A percentile compares a stretch with the other conserved stretches of the same genome.
Evolutionary conservation across 495 filamentous ascomycete species (phyloP).

Genomic region (Pyrenopolyporus hunteri): DNA sequence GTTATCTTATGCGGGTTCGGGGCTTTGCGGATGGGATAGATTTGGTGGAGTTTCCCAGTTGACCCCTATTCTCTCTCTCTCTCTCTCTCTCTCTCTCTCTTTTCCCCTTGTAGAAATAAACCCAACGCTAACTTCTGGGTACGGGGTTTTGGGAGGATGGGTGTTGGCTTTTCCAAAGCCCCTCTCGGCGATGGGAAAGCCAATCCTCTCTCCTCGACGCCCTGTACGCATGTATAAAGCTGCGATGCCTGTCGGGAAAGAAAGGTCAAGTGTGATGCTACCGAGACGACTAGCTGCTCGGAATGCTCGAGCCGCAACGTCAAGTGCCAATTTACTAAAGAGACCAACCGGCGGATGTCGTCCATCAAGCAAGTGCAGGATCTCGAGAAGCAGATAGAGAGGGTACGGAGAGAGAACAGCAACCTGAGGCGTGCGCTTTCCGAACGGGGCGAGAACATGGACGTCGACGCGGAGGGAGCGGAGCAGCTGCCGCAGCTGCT

Average conservation of each 20-base stretch:
- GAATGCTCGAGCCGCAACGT: slow-evolving; percentile 95
- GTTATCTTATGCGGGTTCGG: slow-evolving; percentile 1
- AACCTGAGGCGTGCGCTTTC: slow-evolving; percentile 68
- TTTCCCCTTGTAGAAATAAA: slow-evolving; percentile 14
- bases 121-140: slow-evolving; percentile 33
- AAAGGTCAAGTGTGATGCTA: slow-evolving; percentile 99
- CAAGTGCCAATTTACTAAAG: slow-evolving; percentile 98
- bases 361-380: slow-evolving; percentile 99
- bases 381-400: slow-evolving; percentile 86
- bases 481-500: slow-evolving; percentile 68
- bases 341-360: slow-evolving; percentile 98
- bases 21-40: background rate
- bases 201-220: slow-evolving; percentile 25
- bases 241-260: slow-evolving; percentile 97
- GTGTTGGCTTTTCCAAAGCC: slow-evolving; percentile 15
- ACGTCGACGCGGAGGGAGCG: slow-evolving; percentile 63
- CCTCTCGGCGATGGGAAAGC: background rate
- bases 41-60: no score
- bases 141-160: slow-evolving; percentile 24
- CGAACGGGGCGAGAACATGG: slow-evolving; percentile 60
- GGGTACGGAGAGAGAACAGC: slow-evolving; percentile 73
- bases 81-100: no score
- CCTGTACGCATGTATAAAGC: slow-evolving; percentile 55
- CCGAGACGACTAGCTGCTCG: slow-evolving; percentile 92
- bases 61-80: no score